Evolutionary conservation across 202 grass and related monocot genomes (phyloP).

Genomic region (Carex arenaria): DNA sequence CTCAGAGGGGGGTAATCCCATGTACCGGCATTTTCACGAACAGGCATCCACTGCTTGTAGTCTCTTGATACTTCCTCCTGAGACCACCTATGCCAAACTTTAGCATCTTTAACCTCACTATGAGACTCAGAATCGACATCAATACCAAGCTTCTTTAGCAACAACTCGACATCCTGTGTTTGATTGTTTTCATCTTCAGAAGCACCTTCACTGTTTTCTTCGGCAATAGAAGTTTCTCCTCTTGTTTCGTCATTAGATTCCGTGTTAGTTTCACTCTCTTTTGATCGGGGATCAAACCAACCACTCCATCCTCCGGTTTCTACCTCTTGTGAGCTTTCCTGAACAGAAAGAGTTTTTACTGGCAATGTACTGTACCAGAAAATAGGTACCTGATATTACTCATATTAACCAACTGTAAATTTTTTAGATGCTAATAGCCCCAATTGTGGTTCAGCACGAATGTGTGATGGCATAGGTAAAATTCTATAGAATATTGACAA

Average conservation of each 20-base stretch:
- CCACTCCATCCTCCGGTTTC: conserved; percentile 81
- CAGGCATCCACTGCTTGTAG: conserved; percentile 83
- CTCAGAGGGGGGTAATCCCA: not conserved
- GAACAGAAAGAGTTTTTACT: conserved; percentile 22
- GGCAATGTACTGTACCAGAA: not conserved
- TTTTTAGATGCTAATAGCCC: not conserved
- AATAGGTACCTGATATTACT: not conserved
- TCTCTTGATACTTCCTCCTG: conserved; percentile 68
- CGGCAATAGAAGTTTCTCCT: conserved; percentile 26
- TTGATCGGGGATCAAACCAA: conserved; percentile 78
- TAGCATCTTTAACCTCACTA: conserved; percentile 85
- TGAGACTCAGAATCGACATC: conserved; percentile 68
- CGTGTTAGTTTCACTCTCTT: conserved; percentile 25
- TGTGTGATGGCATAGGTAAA: not conserved
- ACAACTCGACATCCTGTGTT: conserved; percentile 65
- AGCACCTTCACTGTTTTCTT: conserved; percentile 47
- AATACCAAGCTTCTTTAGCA: conserved; percentile 89
- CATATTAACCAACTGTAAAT: not conserved
- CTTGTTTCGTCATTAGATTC: conserved; percentile 22
- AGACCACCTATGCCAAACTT: conserved; percentile 94
- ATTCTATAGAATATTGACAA: not conserved
- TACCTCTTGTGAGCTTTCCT: conserved; percentile 55
- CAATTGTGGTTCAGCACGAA: not conserved
- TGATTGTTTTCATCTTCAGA: conserved; percentile 47
- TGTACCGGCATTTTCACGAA: conserved; percentile 68